Base-by-base conservation (phyloP, 306 rosid genomes). In the Malus sieversii region DNA sequence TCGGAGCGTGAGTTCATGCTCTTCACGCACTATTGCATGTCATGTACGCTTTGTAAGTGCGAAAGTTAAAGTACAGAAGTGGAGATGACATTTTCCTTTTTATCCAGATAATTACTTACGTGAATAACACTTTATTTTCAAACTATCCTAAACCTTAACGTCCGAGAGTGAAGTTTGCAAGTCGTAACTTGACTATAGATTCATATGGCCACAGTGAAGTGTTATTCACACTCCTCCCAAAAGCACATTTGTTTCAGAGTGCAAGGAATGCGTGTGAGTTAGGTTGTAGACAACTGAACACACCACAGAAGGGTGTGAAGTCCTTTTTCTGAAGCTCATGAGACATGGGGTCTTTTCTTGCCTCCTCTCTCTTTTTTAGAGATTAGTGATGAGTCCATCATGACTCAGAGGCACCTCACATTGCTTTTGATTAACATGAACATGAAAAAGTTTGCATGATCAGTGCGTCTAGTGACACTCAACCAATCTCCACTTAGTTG, bases 271-370 rank as follows among this genome's bases (percentile, higher is more conserved):
- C 38, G 33, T 33, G 68, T 70, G 32, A 71, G n/a, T 48, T 48
- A 42, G 65, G 25, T 33, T 20, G 48, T 13, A 51, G 29, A 13
- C 73, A 46, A 33, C 38, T 19, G 30, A 72, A 66, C 35, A 72
- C 67, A 48, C 8, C 22, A 22, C 66, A 35, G 53, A 58, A 55
- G 53, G 32, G 48, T 73, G 32, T 8, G 77, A 33, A 35, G 58
- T 73, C 68, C 68, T 73, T 73, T 40, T 73, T 44, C 77, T 40
- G 12, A 73, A 73, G 68, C 68, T 40, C 42, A 42, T 42, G 68
- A 16, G 68, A 73, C 77, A 60, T 73, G 68, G 8, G 58, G 59
- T 73, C 77, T 60, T 60, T 67, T 42, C 68, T 42, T 73, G 77
- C 67, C 77, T 60, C 58, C 58, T 30, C 12, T 15, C 29, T 40